These are phyloP conservation scores for Saccharomycopsis fibuligera DNA, from an alignment of 805 yeast species.

Conservation along the genomic window DNA sequence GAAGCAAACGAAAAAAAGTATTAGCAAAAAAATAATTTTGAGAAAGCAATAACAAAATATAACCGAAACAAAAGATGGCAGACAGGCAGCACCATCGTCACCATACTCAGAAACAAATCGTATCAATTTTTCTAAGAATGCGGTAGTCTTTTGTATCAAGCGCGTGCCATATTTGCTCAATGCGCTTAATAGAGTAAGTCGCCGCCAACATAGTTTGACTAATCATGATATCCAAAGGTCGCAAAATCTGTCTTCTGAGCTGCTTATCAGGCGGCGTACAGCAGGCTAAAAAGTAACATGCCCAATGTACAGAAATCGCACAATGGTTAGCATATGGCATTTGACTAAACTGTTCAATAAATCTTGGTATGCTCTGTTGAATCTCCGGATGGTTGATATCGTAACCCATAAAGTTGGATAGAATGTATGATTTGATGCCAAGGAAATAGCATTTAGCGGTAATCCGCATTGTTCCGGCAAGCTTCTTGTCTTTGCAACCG, in stretches of 20 bases:
- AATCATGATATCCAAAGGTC: constrained; percentile 9
- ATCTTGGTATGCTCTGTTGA: constrained; percentile 2
- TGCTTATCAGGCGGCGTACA: constrained; percentile 4
- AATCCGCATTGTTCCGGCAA: constrained; percentile 10
- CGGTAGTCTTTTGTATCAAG: constrained; percentile 4
- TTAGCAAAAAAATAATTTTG: too few species aligned
- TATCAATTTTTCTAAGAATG: neutral
- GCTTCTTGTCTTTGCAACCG: neutral
- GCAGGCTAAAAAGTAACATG: constrained; percentile 13
- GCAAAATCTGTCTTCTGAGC: neutral
- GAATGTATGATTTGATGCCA: constrained; percentile 8
- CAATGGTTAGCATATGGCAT: constrained; percentile 10
- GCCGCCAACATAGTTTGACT: constrained; percentile 9
- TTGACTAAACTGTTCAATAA: neutral
- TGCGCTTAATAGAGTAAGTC: neutral
- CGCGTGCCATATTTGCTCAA: constrained; percentile 12
- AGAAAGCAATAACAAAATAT: too few species aligned
- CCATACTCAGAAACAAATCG: constrained; percentile 12
- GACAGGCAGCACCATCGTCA: too few species aligned
- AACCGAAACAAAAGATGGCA: too few species aligned
- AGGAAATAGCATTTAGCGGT: constrained; percentile 9
- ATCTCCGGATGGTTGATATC: constrained; percentile 3
- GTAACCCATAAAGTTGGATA: constrained; percentile 12
- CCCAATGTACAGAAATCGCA: constrained; percentile 17
- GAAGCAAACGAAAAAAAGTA: too few species aligned